A percentile compares a stretch with the other conserved stretches of the same genome.
phyloP scores from a whole-genome alignment of 306 rosid genomes.

The Acacia confusa region DNA sequence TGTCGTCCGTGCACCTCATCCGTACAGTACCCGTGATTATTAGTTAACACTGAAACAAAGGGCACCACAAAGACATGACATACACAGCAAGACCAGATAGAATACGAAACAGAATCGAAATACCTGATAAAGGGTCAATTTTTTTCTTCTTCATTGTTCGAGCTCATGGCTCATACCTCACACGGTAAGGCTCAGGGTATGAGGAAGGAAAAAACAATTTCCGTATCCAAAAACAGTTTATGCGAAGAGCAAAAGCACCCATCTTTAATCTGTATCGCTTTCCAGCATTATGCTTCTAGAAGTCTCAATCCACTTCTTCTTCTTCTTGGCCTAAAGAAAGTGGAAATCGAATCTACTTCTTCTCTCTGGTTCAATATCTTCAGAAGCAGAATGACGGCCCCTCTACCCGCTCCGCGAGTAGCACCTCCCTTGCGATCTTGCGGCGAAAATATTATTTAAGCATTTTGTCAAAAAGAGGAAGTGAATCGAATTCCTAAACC shows the following conservation, averaged over 20 bases:
- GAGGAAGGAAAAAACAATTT: not conserved
- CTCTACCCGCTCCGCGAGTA: not conserved
- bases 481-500: not conserved
- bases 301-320: not conserved
- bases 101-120: not conserved
- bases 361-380: not conserved
- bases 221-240: not conserved
- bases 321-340: not conserved
- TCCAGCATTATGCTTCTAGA: not conserved
- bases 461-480: not conserved
- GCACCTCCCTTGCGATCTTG: not conserved
- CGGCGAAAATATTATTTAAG: not conserved
- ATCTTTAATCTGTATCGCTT: not conserved
- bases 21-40: not conserved
- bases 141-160: slow-evolving; percentile 11
- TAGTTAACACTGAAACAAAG: not conserved
- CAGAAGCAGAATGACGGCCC: not conserved
- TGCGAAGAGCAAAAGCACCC: not conserved
- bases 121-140: not conserved
- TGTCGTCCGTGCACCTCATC: not conserved
- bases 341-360: not conserved
- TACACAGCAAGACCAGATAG: not conserved
- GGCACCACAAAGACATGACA: not conserved
- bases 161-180: slow-evolving; percentile 1
- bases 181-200: not conserved